phyloP scores from a whole-genome alignment of 1,284 basidiomycete species.

The Coriolopsis trogii region DNA sequence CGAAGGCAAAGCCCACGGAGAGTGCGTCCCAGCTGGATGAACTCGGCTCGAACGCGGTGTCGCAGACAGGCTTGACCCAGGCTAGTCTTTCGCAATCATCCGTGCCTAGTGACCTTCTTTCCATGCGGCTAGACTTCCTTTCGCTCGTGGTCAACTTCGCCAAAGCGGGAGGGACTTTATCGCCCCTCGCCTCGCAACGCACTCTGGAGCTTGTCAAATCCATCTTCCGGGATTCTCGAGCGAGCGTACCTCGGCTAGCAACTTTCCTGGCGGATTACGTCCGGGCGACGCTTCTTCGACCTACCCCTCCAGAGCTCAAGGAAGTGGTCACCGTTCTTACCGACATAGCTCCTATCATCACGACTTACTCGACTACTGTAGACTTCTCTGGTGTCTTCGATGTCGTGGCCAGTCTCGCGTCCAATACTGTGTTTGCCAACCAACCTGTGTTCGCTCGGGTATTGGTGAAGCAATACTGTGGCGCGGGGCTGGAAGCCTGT shows the following conservation, averaged over 20 bases:
- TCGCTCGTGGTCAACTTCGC: constrained; percentile 59
- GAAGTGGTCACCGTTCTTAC: constrained; percentile 56
- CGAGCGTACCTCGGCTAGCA: constrained; percentile 44
- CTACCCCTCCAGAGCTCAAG: constrained; percentile 47
- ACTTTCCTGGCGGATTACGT: constrained; percentile 55
- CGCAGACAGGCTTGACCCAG: constrained; percentile 31
- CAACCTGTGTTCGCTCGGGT: constrained; percentile 54
- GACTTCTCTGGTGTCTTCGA: constrained; percentile 69
- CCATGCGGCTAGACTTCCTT: constrained; percentile 70
- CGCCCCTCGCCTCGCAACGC: constrained; percentile 47
- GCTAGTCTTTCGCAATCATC: constrained; percentile 45
- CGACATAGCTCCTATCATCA: constrained; percentile 62
- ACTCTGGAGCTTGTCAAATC: constrained; percentile 61
- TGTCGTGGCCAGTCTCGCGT: constrained; percentile 51
- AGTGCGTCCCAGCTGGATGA: constrained; percentile 24
- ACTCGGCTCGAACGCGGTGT: constrained; percentile 13
- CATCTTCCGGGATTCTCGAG: constrained; percentile 58
- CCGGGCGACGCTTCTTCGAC: constrained; percentile 47
- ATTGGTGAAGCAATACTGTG: constrained; percentile 63
- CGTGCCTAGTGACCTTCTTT: constrained; percentile 52
- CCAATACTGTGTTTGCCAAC: constrained; percentile 50
- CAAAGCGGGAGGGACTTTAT: constrained; percentile 57
- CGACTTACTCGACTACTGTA: constrained; percentile 50
- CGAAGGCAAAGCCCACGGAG: constrained; percentile 52
- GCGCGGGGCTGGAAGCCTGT: constrained; percentile 59